These are phyloP conservation scores for Naegleria gruberi DNA, from an alignment of 208 protist species.

Conservation along the genomic window DNA sequence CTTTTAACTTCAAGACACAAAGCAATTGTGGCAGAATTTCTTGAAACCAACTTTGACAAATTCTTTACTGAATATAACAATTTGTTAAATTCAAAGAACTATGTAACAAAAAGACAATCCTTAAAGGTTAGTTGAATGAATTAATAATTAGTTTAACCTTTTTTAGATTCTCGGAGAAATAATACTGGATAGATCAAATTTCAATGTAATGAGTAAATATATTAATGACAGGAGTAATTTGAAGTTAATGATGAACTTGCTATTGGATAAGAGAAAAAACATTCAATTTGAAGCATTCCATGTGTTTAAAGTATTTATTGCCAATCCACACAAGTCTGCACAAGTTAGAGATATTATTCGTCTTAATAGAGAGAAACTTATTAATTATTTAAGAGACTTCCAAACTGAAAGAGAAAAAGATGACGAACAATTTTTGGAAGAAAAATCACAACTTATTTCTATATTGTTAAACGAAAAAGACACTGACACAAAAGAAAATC, in stretches of 20 bases:
- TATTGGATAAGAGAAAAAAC: constrained; percentile 59
- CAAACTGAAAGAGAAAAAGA: background rate
- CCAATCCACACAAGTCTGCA: constrained; percentile 77
- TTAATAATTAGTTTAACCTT: background rate
- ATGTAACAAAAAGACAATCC: constrained; percentile 69
- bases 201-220: constrained; percentile 73
- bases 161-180: constrained; percentile 67
- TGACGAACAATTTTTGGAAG: constrained; percentile 10
- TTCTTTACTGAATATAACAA: constrained; percentile 53
- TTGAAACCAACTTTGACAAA: constrained; percentile 60
- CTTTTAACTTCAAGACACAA: constrained; percentile 59
- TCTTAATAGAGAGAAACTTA: constrained; percentile 70
- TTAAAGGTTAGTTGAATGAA: constrained; percentile 37
- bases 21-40: constrained; percentile 50
- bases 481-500: background rate
- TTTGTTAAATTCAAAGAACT: constrained; percentile 65
- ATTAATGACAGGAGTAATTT: constrained; percentile 62
- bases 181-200: constrained; percentile 72
- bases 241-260: constrained; percentile 79
- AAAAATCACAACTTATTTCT: background rate
- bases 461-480: background rate
- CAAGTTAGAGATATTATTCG: constrained; percentile 66
- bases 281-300: constrained; percentile 90
- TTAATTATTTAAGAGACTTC: constrained; percentile 66
- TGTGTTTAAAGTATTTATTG: constrained; percentile 68